Evolutionary conservation across 257 asterid genomes (phyloP).

Genomic region (Gynochthodes officinalis): DNA sequence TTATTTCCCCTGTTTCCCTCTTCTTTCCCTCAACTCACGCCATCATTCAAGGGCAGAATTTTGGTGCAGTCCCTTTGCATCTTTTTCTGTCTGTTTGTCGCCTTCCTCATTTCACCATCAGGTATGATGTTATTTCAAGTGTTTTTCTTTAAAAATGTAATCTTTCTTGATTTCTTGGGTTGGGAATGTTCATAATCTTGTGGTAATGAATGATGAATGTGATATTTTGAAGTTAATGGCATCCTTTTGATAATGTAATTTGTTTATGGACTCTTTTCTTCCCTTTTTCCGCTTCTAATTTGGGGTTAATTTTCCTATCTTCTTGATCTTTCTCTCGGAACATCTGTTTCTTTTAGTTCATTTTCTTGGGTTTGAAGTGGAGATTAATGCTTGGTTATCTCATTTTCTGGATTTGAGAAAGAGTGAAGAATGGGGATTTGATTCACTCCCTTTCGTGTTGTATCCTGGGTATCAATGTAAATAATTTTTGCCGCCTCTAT

Average conservation of each 20-base stretch:
- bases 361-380: neutral
- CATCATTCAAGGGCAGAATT: constrained; percentile 35
- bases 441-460: neutral
- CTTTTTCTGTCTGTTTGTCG: neutral
- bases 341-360: neutral
- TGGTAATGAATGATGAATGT: constrained; percentile 1
- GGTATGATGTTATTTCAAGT: constrained; percentile 17
- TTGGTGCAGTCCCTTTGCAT: constrained; percentile 7
- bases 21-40: constrained; percentile 32
- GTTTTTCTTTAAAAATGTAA: constrained; percentile 13
- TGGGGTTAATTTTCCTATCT: neutral
- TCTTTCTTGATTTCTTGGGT: constrained; percentile 23
- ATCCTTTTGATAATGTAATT: neutral
- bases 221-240: neutral
- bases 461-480: neutral
- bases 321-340: neutral
- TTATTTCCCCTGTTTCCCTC: constrained; percentile 8
- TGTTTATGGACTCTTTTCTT: neutral
- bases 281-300: too few species aligned
- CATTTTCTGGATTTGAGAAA: neutral
- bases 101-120: constrained; percentile 3
- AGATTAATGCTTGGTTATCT: neutral
- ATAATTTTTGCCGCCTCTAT: neutral
- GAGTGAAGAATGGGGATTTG: neutral
- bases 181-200: neutral